Evolutionary conservation across 768 basidiomycete genomes (phyloP), one percentile per base, ranked within the genome.

Genomic region (Boletus pseudo-olivaceus): DNA sequence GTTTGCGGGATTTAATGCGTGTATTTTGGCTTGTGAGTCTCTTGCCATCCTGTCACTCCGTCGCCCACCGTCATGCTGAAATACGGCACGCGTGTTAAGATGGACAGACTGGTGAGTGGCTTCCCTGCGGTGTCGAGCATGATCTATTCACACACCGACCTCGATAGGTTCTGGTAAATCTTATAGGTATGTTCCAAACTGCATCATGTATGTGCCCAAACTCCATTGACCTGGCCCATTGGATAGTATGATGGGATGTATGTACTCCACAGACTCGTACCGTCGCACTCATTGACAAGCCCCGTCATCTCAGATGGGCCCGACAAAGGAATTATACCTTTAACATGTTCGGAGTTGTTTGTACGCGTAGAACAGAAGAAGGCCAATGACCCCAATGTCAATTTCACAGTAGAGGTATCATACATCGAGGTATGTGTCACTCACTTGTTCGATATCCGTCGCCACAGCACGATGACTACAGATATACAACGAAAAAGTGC

Each of bases 401-500:
- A 76, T 54, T 96, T 93, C 64, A 88, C 90, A 2, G 95, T 99
- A 39, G 96, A 98, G 74, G 95, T 97, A n/a, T 97, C 94, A 5
- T 98, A 97, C 68, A 97, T 97, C 57, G 95, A 96, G 81, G 89
- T 89, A 49, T 49, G 76, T 65, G 37, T 26, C 32, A 14, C 35
- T 47, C 23, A n/a, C 42, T 15, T 34, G 8, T 38, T 7, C 32
- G 15, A 41, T n/a, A n/a, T 47, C 12, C 27, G 7, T 47, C 19
- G 0, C 14, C 32, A 23, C 19, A 43, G 14, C 38, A 33, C 17
- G 0, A 32, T 10, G 19, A 47, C 26, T 8, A 14, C 57, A 93
- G 87, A 96, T 95, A 62, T 96, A 96, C 75, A 96, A 96, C 70
- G 93, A 96, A 77, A 95, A 98, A 79, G 96, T 99, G 29, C 88